phyloP scores from a whole-genome alignment of 2,329 filamentous ascomycete genomes.

The Colletotrichum aenigma region DNA sequence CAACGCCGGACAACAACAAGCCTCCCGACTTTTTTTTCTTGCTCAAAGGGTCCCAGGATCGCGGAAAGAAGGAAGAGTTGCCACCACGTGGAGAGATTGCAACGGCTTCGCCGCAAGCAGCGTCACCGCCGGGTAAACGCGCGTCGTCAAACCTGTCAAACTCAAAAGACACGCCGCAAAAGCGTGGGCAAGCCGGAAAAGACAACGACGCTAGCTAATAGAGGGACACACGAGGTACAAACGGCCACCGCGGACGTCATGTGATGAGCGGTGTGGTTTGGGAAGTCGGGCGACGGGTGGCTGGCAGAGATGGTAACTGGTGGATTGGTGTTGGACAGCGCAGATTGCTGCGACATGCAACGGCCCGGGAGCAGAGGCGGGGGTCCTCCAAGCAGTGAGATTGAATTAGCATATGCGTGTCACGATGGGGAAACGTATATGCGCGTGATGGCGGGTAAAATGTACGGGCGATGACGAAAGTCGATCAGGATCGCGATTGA shows the following conservation, averaged over 20 bases:
- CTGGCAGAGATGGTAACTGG: not conserved
- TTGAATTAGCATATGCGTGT: not conserved
- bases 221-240: not conserved
- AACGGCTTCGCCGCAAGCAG: not conserved
- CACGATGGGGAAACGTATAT: not conserved
- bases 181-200: not conserved
- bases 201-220: not conserved
- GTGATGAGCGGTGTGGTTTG: not conserved
- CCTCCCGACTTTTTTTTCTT: not conserved
- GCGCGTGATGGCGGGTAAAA: not conserved
- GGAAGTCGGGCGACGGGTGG: not conserved
- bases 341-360: not conserved
- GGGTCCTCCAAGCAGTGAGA: not conserved
- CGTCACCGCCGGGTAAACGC: not conserved
- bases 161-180: not conserved
- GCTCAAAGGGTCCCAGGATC: not conserved
- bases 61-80: not conserved
- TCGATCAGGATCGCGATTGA: not conserved
- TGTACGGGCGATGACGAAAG: not conserved
- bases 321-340: not conserved
- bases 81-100: not conserved
- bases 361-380: not conserved
- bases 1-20: not conserved
- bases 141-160: not conserved
- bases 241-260: not conserved